Evolutionary conservation across 192 early-diverging fungal genomes (phyloP), one percentile per base, ranked within the genome.

Genomic region (Funneliformis mosseae): DNA sequence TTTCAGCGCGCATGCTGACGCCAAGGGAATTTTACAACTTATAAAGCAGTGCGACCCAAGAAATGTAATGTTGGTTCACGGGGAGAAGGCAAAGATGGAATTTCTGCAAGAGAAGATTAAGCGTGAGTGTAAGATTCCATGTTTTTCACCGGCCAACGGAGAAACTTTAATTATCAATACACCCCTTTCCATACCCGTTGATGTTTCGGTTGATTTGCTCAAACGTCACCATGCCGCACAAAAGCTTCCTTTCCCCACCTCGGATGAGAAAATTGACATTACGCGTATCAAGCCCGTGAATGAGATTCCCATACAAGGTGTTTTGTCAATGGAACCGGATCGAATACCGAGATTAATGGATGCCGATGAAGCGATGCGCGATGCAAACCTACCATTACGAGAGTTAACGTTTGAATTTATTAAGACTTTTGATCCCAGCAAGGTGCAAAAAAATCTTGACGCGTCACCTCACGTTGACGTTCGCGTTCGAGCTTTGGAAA

Each of bases 1-100:
- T 0, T 99, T 99, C 82, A 96, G 95, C 77, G 98, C 97, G 0
- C 98, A 99, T 60, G 97, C 98, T 1, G 98, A 99, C 81, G 94
- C 96, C 10, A 98, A 98, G 83, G 98, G 98, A 7, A 99, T 99
- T 76, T 91, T 99, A 93, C 93, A 96, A 86, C 88, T 99, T 41
- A 96, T 98, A 74, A 90, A 91, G 7, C 95, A 97, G 86, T 96
- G 95, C 60, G 90, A 94, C 69, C 93, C 96, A 10, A 85, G 89
- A n/a, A 93, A 97, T 84, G 95, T 96, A 1, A 93, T 99, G 25
- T 83, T 99, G 10, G 97, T 99, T 0, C 98, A 99, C 74, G 98
- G 98, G 6, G 97, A 99, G 83, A 94, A 93, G 83, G 85, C 85
- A 38, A 92, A 95, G 43, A 98, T 99, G 97, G 90, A 88, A 42